Evolutionary conservation across 768 basidiomycete species (phyloP), one percentile per base, ranked within the genome.

Genomic region (Gymnopilus junonius): DNA sequence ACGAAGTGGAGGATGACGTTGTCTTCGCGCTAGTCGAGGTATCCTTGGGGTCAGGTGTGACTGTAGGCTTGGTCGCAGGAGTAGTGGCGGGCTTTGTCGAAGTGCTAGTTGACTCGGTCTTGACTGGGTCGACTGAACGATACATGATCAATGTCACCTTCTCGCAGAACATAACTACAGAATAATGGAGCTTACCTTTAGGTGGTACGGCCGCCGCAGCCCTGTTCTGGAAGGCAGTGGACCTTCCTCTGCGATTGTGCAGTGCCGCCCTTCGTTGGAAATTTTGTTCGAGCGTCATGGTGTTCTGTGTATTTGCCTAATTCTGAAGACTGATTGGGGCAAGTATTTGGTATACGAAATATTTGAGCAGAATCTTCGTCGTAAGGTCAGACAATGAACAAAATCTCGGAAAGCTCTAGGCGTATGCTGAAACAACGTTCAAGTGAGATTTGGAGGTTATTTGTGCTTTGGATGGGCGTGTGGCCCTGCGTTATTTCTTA

Each of bases 241-340:
- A 15, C 29, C 53, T 60, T n/a, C 59, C 59, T 39, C 48, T 60
- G 17, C 59, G 48, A 11, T 21, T 34, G 43, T 58, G 40, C 31
- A 29, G 20, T 8, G 34, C 53, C 53, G 60, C 34, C 54, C 53
- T 61, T 25, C 43, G 60, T 55, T 54, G 60, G 32, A 55, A 53
- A 45, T 55, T 61, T 61, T 61, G 53, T 23, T 55, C 53, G 31
- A 55, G 60, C 32, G 51, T 55, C 53, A 61, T 32, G 3, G 31
- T 29, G 31, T 8, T 34, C 11, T 17, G 17, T 46, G 29, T 46
- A 11, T 12, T 35, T 21, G 23, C 7, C n/a, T 43, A 32, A 4
- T 29, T 10, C 12, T 21, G 21, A 32, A 58, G n/a, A 0, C 32
- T 5, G 20, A 58, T n/a, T n/a, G n/a, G 15, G 8, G 29, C n/a